Conservation (phyloP, 1,284 basidiomycete genomes). For the Apiotrichum mycotoxinovorans region DNA sequence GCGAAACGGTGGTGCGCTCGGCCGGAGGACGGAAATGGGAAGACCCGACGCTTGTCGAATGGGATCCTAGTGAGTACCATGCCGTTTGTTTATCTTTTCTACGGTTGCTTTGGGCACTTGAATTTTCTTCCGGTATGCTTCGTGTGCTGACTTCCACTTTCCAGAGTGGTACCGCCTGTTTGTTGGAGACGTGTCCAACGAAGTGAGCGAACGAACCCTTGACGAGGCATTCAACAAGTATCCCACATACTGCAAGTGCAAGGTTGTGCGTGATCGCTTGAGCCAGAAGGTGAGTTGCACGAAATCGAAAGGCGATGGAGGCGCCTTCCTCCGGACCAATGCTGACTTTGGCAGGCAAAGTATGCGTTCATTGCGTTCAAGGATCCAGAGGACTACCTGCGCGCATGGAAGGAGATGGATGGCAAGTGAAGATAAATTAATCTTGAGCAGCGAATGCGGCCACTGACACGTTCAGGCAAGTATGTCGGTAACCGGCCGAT, state of each 20-base stretch:
- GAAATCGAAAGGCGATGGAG: too few relatives aligned
- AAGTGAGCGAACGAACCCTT: conserved; percentile 91
- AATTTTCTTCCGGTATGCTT: too few relatives aligned
- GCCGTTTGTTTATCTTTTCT: not conserved
- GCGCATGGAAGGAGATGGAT: conserved; percentile 99
- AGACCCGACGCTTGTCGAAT: conserved; percentile 92
- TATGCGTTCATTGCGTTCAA: conserved; percentile 97
- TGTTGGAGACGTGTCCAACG: conserved; percentile 96
- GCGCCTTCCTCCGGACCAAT: too few relatives aligned
- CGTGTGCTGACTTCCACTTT: not conserved
- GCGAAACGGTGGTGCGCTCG: conserved; percentile 89
- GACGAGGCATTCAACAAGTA: conserved; percentile 91
- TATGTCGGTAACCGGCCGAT: conserved; percentile 94
- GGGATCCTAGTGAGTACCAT: conserved; percentile 80
- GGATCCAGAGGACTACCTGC: conserved; percentile 96
- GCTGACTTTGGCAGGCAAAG: conserved; percentile 64
- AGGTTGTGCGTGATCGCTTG: conserved; percentile 86
- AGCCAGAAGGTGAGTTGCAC: conserved; percentile 68
- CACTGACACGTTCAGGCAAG: conserved; percentile 63
- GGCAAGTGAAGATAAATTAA: conserved; percentile 56
- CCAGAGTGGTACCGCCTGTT: conserved; percentile 96
- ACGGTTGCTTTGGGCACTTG: too few relatives aligned
- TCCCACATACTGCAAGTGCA: conserved; percentile 85
- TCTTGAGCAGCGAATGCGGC: not conserved
- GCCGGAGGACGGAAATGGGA: conserved; percentile 97